Evolutionary conservation across 192 early-diverging fungal genomes (phyloP), one percentile per base, ranked within the genome.

Genomic region (Phycomyces nitens): DNA sequence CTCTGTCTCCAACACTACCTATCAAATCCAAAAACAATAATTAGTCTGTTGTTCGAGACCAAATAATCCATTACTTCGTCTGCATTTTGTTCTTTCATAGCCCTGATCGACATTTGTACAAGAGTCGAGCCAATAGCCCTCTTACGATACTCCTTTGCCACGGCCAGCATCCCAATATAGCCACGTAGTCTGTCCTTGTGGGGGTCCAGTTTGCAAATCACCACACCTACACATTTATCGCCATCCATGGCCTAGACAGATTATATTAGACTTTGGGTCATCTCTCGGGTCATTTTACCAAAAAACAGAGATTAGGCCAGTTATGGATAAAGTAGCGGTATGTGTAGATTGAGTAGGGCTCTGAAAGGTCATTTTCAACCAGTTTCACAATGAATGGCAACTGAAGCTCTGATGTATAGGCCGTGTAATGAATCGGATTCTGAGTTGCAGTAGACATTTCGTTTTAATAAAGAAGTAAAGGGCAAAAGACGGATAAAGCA

Each of bases 81-180:
- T 0, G 92, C 93, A 6, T 87, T 80, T 49, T 74, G 65, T 14
- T 73, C 62, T 53, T 81, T 81, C 97, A 99, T 97, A 15, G 80
- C 77, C 18, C 84, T 74, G 22, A 96, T 77, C 0, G 92, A 88
- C 63, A 72, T 77, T 20, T 82, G 58, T 3, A 97, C 95, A 21
- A 99, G 73, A 5, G 75, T 80, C 3, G 82, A 80, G 24, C 85
- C 95, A 43, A 97, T 94, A 16, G 92, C 87, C 16, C 73, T 81
- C 63, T 93, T 89, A 26, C 97, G 72, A 66, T 89, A 89, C 21
- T 80, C 72, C 53, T 86, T 89, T n/a, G 80, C 84, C 10, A 99
- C 95, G 0, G 92, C 94, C 22, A 99, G 80, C 97, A 99, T 99
- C 44, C 87, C 97, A 57, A 99, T 97, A 72, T 99, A 99, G 0